Evolutionary conservation across 139 green algal species (phyloP), one percentile per base, ranked within the genome.

Genomic region (Picochlorum sp.): DNA sequence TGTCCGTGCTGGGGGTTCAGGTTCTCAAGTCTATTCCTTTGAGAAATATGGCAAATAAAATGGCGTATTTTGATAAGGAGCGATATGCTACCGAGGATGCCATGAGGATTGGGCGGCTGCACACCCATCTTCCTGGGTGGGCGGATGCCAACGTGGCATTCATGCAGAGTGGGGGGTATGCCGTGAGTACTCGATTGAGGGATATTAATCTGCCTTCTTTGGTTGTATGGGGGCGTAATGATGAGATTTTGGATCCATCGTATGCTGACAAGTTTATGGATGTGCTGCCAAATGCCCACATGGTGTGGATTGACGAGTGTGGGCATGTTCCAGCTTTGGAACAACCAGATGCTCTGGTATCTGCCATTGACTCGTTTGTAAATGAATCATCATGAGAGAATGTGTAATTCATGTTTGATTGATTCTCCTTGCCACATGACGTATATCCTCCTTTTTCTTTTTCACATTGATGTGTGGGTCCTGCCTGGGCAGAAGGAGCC

Each of bases 141-240:
- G 34, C 65, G 18, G 84, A 96, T 10, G 87, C 85, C 30, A 96
- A 92, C 60, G 67, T 96, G 37, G 78, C 78, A 2, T 98, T 95
- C 77, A 98, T 98, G 72, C 63, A 70, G 41, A 88, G 80, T 41
- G 92, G 91, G 3, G 92, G 92, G 3, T 96, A 95, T 67, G 67
- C 62, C 18, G 65, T 96, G 49, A 85, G 68, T 62, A 30, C 8
- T 1, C 31, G 41, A 28, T 49, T 74, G 23, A 14, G 28, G 8
- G 31, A 71, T 6, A 31, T 70, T 18, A 3, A 1, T 55, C 34
- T 34, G 4, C 68, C 79, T 18, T 84, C 77, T 4, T 71, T 98
- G 34, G 73, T 98, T 28, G 44, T 98, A 23, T 98, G 93, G 93
- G 93, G 93, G 21, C 68, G 82, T 10, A 51, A 97, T 13, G 93